A percentile compares a stretch with the other conserved stretches of the same genome.
Conservation (phyloP, 768 basidiomycete species). For the Naganishia antarctica region DNA sequence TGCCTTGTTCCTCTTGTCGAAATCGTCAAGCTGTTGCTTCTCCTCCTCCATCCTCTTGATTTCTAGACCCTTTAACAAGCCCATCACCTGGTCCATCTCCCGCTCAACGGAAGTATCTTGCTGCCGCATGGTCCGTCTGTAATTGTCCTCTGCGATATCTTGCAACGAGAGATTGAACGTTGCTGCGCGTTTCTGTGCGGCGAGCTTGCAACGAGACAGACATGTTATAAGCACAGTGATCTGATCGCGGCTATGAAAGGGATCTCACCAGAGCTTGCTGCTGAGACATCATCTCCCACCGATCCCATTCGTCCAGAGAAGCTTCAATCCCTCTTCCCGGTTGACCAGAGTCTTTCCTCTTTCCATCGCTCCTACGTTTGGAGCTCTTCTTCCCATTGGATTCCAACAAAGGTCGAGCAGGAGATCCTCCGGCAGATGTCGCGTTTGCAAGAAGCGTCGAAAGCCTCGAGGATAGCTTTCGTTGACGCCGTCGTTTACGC, state of each 20-base stretch:
- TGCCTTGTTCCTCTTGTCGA: constrained; percentile 69
- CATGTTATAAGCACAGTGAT: too few species aligned
- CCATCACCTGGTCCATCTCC: constrained; percentile 39
- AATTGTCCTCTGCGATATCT: constrained; percentile 32
- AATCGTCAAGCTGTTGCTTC: constrained; percentile 65
- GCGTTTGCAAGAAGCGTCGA: neutral
- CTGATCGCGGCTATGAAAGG: too few species aligned
- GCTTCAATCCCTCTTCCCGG: neutral
- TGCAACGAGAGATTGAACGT: neutral
- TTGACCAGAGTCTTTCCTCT: neutral
- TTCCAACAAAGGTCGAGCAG: neutral
- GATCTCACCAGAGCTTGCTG: constrained; percentile 37
- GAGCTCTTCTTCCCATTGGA: neutral
- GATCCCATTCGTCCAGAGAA: constrained; percentile 35
- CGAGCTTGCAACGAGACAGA: neutral
- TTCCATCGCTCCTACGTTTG: neutral
- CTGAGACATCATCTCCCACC: constrained; percentile 38
- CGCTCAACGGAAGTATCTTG: constrained; percentile 28
- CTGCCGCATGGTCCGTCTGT: constrained; percentile 27
- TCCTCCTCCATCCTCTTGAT: constrained; percentile 58
- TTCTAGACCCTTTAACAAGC: constrained; percentile 37
- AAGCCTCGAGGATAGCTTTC: constrained; percentile 8
- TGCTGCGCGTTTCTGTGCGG: constrained; percentile 8
- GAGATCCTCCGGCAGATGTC: neutral
- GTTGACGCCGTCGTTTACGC: neutral